phyloP scores from a whole-genome alignment of 805 yeast species.

The Saturnispora ahearnii region DNA sequence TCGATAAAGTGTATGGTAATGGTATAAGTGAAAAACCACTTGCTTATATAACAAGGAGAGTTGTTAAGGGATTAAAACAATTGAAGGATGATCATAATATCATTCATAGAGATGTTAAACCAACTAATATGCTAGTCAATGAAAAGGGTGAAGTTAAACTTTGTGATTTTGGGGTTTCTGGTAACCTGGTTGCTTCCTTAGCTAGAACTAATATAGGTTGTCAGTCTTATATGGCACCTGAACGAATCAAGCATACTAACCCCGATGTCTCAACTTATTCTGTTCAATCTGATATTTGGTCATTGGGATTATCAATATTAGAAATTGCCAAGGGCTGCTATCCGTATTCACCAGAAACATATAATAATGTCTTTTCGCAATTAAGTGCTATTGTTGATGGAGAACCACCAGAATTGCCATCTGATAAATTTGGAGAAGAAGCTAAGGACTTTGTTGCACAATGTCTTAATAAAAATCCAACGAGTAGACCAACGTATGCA shows the following conservation, averaged over 20 bases:
- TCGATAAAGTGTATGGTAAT: slow-evolving; percentile 72
- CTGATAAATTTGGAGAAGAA: slow-evolving; percentile 51
- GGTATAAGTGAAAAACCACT: slow-evolving; percentile 73
- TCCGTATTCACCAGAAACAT: slow-evolving; percentile 96
- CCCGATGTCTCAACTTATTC: slow-evolving; percentile 79
- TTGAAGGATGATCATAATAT: slow-evolving; percentile 86
- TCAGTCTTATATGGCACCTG: slow-evolving; percentile 98
- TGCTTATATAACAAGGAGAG: slow-evolving; percentile 72
- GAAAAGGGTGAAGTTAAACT: slow-evolving; percentile 74
- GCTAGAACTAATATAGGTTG: slow-evolving; percentile 96
- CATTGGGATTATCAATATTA: slow-evolving; percentile 74
- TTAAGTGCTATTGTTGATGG: slow-evolving; percentile 96
- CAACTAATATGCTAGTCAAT: slow-evolving; percentile 83
- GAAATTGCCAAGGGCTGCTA: slow-evolving; percentile 87
- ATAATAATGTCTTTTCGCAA: slow-evolving; percentile 83
- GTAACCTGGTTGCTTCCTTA: slow-evolving; percentile 87
- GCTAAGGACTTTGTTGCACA: slow-evolving; percentile 75
- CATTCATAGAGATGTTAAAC: slow-evolving; percentile 94
- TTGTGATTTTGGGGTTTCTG: slow-evolving; percentile 95
- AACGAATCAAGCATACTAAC: slow-evolving; percentile 66
- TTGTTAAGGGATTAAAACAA: slow-evolving; percentile 71
- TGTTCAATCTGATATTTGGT: slow-evolving; percentile 94
- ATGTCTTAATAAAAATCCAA: slow-evolving; percentile 75
- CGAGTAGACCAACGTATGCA: slow-evolving; percentile 70
- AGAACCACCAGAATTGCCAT: slow-evolving; percentile 74